Conservation (phyloP, 2,329 filamentous ascomycete genomes). For the Cordyceps pruinosa region DNA sequence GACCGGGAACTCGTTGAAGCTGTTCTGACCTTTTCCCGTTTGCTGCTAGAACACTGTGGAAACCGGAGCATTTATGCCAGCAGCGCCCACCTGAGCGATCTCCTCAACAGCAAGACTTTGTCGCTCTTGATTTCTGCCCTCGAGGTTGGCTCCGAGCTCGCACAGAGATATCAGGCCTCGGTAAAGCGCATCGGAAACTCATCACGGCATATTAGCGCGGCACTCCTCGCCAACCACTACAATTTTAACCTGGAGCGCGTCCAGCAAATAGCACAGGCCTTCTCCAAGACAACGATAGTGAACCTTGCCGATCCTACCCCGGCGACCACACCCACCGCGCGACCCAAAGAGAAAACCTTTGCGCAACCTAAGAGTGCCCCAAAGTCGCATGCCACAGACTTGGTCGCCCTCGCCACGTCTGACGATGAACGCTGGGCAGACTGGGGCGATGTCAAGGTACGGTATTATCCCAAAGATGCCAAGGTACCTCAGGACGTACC, state of each 20-base stretch:
- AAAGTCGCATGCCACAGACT: slow-evolving; percentile 72
- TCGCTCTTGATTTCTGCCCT: slow-evolving; percentile 72
- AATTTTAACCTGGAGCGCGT: slow-evolving; percentile 73
- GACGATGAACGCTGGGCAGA: slow-evolving; percentile 58
- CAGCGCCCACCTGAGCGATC: slow-evolving; percentile 79
- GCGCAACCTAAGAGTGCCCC: slow-evolving; percentile 37
- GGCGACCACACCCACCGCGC: slow-evolving; percentile 45
- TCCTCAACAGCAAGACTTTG: slow-evolving; percentile 81
- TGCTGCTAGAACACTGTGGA: slow-evolving; percentile 89
- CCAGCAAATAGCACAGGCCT: slow-evolving; percentile 74
- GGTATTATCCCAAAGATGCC: slow-evolving; percentile 59
- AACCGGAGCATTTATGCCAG: slow-evolving; percentile 95
- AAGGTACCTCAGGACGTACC: slow-evolving; percentile 17
- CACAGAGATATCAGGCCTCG: slow-evolving; percentile 86
- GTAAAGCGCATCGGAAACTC: slow-evolving; percentile 67
- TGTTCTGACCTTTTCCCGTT: slow-evolving; percentile 76
- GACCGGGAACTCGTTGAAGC: slow-evolving; percentile 74
- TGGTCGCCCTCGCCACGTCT: slow-evolving; percentile 65
- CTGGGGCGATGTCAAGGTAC: slow-evolving; percentile 73
- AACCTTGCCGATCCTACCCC: slow-evolving; percentile 46
- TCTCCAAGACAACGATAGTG: slow-evolving; percentile 61
- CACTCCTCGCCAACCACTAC: slow-evolving; percentile 78
- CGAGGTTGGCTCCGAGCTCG: slow-evolving; percentile 75
- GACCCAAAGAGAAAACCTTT: slow-evolving; percentile 61
- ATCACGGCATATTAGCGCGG: slow-evolving; percentile 59